Evolutionary conservation across 148 eudicot species (phyloP).

Genomic region (Selenicereus undatus): DNA sequence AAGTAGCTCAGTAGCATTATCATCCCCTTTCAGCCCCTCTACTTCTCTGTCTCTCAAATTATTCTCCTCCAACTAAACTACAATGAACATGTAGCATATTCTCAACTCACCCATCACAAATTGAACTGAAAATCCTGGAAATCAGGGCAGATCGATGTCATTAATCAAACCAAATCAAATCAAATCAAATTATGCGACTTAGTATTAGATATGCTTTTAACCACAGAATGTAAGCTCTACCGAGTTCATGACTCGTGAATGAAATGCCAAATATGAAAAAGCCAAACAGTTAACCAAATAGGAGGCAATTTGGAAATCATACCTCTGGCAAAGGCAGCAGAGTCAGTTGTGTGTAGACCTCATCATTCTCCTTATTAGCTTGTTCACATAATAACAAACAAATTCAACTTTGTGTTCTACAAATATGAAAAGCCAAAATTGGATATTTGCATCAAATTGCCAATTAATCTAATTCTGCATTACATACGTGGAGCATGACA

Average conservation of each 20-base stretch:
- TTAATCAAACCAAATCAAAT: no score
- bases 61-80: constrained; percentile 37
- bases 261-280: neutral
- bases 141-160: neutral
- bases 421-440: neutral
- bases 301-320: constrained; percentile 1
- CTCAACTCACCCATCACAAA: constrained; percentile 11
- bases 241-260: neutral
- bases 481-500: constrained; percentile 71
- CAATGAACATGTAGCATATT: constrained; percentile 13
- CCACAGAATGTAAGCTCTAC: neutral
- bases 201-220: neutral
- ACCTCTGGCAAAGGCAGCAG: constrained; percentile 77
- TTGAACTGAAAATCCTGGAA: neutral
- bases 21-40: constrained; percentile 46
- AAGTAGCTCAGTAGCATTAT: constrained; percentile 38
- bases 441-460: neutral
- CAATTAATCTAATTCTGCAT: neutral
- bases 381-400: constrained; percentile 22
- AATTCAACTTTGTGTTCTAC: neutral
- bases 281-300: no score
- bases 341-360: constrained; percentile 73
- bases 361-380: constrained; percentile 96
- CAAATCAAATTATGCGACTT: neutral
- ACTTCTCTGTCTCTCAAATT: constrained; percentile 44